Evolutionary conservation across 805 yeast species (phyloP), one percentile per base, ranked within the genome.

Genomic region (Kuraishia hungarica): DNA sequence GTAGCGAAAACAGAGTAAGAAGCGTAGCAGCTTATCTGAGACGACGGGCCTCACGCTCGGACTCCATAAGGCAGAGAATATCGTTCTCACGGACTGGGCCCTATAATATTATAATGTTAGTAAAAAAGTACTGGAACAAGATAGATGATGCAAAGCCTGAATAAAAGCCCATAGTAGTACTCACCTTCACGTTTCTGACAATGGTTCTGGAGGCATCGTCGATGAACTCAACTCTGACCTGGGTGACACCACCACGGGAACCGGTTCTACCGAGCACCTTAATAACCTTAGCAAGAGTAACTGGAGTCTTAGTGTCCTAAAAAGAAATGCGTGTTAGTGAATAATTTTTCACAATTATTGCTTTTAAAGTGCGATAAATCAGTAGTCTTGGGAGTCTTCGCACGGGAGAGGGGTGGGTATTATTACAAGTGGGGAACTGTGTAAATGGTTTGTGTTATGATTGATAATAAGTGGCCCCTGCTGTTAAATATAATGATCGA

Each of bases 61-160:
- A 64, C 61, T 66, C 69, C 69, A 66, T 66, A 64, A 66, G 60
- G 63, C 68, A 66, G 63, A 66, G 63, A 63, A 66, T 65, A 66
- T 70, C 72, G 64, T 69, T 73, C 67, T 74, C 78, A 72, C 78
- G 73, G 63, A 74, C 78, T 67, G 78, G 78, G 61, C 78, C 78
- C 69, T 49, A 23, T 13, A 47, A 47, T 47, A 22, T 10, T 22
- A 35, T 13, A 19, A 47, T 8, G 49, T 47, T 47, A 47, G 49
- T 20, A 47, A 47, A 20, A 47, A 20, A 17, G 49, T 3, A 35
- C 43, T 6, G 17, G 43, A 35, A 8, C 11, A 35, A 10, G n/a
- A 35, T 26, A 26, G 29, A 35, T 6, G 10, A 6, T 28, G 35
- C 11, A 28, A 28, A 28, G 35, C 35, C 35, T 7, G 11, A 13